Evolutionary conservation across 768 basidiomycete species (phyloP), one percentile per base, ranked within the genome.

Genomic region (Boletus sensibilis): DNA sequence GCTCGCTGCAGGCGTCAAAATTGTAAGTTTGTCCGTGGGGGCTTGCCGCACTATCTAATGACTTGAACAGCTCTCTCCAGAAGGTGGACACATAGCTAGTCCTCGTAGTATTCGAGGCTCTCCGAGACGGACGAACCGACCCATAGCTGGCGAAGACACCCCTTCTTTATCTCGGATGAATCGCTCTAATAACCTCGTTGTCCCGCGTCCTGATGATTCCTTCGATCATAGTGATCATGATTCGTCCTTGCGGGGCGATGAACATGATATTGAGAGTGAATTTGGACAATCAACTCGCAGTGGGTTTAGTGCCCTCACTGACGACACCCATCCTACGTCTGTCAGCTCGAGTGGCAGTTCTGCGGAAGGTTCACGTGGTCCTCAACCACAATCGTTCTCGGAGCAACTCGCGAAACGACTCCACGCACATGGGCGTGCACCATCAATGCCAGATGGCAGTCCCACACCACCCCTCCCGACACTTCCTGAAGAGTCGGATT

Each of bases 61-160:
- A 23, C 29, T 43, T n/a, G 53, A 50, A 45, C 60, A 90, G 87
- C 86, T 87, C 66, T 81, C 82, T 43, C 82, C 84, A 16, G 75
- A 84, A 59, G 77, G 82, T 44, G 82, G 78, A n/a, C 77, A 82
- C 37, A 69, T 82, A 31, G 82, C 85, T 7, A 86, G 82, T 67
- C 82, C 86, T 39, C 81, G 88, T 48, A 90, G 87, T 64, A 77
- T 88, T 37, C 79, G 86, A 60, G 83, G 79, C 20, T 89, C 88
- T 4, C 88, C 89, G 39, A 79, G 85, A 59, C 81, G 82, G 20
- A 76, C 76, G 21, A 82, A 75, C 49, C 72, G 71, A 14, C 65
- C 62, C 27, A 52, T 66, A 18, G 60, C 49, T 27, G 66, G 67
- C 33, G 74, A 76, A 10, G 69, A 82, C 40, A 73, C 79, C 39